Conservation (phyloP, 768 basidiomycete genomes). For the Lepiota subincarnata region DNA sequence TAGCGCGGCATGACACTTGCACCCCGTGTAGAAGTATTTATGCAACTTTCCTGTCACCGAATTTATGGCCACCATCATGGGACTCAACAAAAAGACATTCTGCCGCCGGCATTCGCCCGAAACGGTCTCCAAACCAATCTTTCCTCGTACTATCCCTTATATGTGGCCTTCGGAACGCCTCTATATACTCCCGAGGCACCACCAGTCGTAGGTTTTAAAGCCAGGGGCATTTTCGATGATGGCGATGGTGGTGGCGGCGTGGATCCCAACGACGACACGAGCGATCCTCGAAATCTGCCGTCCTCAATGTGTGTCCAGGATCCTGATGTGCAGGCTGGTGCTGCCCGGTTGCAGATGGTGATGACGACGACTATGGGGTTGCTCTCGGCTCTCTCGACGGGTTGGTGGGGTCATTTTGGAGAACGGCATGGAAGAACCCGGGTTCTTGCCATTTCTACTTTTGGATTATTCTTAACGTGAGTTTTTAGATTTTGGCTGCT, state of each 20-base stretch:
- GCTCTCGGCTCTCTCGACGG: conserved; percentile 80
- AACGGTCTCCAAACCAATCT: no score
- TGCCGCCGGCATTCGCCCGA: conserved; percentile 27
- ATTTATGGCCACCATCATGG: conserved; percentile 30
- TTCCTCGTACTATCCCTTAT: no score
- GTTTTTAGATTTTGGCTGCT: conserved; percentile 15
- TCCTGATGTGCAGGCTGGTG: conserved; percentile 64
- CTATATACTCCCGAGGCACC: conserved; percentile 12
- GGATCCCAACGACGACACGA: conserved; percentile 23
- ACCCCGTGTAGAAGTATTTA: conserved; percentile 76
- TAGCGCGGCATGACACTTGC: conserved; percentile 85
- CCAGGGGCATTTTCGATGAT: background rate
- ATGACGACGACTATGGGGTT: conserved; percentile 79
- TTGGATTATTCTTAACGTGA: conserved; percentile 49
- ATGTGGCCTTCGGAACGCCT: conserved; percentile 14
- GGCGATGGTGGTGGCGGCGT: conserved; percentile 26
- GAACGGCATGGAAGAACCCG: conserved; percentile 76
- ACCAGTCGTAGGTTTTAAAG: conserved; percentile 7
- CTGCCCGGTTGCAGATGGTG: conserved; percentile 67
- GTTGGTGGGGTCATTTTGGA: conserved; percentile 85
- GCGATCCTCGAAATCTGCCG: conserved; percentile 22
- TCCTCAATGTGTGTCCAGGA: conserved; percentile 34
- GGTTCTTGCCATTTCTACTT: conserved; percentile 66
- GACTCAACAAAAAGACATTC: conserved; percentile 14
- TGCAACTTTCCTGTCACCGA: conserved; percentile 67